Evolutionary conservation across 2,329 filamentous ascomycete species (phyloP).

Genomic region (Diaporthe eres): DNA sequence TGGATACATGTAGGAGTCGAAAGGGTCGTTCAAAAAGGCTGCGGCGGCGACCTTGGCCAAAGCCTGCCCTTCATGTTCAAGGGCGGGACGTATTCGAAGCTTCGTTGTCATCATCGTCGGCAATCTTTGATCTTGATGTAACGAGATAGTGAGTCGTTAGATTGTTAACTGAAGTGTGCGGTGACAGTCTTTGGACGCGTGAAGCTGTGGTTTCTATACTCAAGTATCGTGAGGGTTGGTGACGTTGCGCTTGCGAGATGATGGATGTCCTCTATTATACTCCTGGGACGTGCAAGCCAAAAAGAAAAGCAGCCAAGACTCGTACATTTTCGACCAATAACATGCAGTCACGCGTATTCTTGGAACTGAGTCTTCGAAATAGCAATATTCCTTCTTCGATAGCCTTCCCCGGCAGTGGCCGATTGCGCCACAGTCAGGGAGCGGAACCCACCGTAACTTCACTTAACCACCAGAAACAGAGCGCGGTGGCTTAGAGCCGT

Average conservation of each 20-base stretch:
- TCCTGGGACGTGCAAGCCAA: neutral
- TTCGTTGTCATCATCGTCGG: neutral
- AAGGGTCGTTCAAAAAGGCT: neutral
- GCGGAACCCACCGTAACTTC: neutral
- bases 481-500: neutral
- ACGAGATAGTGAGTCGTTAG: neutral
- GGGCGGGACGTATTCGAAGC: neutral
- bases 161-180: too few species aligned
- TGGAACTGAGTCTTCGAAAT: neutral
- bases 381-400: neutral
- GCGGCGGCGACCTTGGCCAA: neutral
- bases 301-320: neutral
- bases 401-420: neutral
- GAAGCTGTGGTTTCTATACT: neutral
- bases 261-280: neutral
- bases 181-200: neutral
- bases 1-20: conserved; percentile 14
- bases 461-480: neutral
- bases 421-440: neutral
- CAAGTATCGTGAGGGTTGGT: neutral
- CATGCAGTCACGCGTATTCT: neutral
- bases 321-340: neutral
- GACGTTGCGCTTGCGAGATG: neutral
- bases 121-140: neutral
- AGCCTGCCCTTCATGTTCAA: neutral